Evolutionary conservation across 2,329 filamentous ascomycete species (phyloP).

Genomic region (Lachnellula arida): DNA sequence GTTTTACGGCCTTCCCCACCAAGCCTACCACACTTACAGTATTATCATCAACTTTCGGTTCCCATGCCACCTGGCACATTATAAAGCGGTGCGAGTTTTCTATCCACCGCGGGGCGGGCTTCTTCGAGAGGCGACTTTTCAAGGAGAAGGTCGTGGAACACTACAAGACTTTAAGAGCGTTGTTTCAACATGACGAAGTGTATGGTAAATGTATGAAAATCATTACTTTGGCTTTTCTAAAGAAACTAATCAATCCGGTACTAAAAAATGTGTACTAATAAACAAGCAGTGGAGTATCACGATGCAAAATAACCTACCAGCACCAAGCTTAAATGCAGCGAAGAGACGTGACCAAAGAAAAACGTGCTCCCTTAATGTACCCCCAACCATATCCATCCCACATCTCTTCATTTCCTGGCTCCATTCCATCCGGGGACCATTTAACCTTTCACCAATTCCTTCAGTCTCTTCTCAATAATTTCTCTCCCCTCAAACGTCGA

Average conservation of each 20-base stretch:
- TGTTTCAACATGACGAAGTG: not conserved
- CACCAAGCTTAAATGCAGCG: not conserved
- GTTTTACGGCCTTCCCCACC: too few relatives aligned
- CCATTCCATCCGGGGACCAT: not conserved
- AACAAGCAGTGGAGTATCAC: not conserved
- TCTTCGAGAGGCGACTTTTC: too few relatives aligned
- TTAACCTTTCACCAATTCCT: constrained; percentile 51
- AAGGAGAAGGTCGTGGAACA: too few relatives aligned
- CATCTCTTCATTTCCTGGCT: not conserved
- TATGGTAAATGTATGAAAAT: not conserved
- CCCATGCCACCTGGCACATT: not conserved
- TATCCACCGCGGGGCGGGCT: too few relatives aligned
- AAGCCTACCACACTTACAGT: too few relatives aligned
- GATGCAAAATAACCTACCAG: constrained; percentile 1
- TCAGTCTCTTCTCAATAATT: constrained; percentile 73
- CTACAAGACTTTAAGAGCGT: too few relatives aligned
- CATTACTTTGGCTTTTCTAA: not conserved
- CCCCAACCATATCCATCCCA: not conserved
- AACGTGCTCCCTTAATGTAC: not conserved
- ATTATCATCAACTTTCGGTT: too few relatives aligned
- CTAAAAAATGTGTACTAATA: not conserved
- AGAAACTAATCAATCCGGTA: not conserved
- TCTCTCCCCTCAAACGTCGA: constrained; percentile 64
- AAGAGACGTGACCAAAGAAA: not conserved
- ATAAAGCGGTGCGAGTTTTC: not conserved